These are phyloP conservation scores for Chaetomidium leptoderma DNA, from an alignment of 495 filamentous ascomycete genomes.

Conservation along the genomic window DNA sequence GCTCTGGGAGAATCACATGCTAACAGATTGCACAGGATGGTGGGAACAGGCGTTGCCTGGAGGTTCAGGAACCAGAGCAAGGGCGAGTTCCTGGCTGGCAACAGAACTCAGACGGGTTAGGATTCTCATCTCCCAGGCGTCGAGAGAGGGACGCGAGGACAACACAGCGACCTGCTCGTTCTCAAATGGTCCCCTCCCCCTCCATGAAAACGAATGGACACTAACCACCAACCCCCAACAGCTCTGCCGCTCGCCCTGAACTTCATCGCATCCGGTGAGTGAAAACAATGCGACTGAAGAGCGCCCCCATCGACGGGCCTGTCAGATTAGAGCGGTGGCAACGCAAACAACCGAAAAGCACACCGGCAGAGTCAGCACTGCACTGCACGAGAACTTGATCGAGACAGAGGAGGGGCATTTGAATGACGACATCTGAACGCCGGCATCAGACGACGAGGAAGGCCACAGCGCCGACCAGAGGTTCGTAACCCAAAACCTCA, in stretches of 20 bases:
- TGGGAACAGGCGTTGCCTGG: slow-evolving; percentile 65
- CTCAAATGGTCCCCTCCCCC: slow-evolving; percentile 8
- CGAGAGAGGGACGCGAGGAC: slow-evolving; percentile 10
- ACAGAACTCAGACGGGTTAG: slow-evolving; percentile 74
- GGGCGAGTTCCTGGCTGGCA: slow-evolving; percentile 62
- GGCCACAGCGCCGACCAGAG: slow-evolving; percentile 17
- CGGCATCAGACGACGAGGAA: slow-evolving; percentile 3
- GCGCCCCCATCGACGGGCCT: slow-evolving; percentile 6
- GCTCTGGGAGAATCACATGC: background rate
- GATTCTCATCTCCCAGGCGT: slow-evolving; percentile 13
- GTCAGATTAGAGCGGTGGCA: slow-evolving; percentile 44
- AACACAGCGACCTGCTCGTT: slow-evolving; percentile 2
- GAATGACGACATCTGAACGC: background rate
- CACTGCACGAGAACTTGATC: slow-evolving; percentile 2
- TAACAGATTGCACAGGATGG: slow-evolving; percentile 41
- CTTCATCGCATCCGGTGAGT: slow-evolving; percentile 83
- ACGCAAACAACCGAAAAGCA: slow-evolving; percentile 11
- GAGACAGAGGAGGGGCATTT: background rate
- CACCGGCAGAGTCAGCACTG: background rate
- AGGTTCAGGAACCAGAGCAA: slow-evolving; percentile 63
- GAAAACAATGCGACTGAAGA: slow-evolving; percentile 9
- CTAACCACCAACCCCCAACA: slow-evolving; percentile 32
- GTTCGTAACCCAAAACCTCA: slow-evolving; percentile 34
- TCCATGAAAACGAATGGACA: background rate
- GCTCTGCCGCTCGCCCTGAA: slow-evolving; percentile 71